phyloP scores from a whole-genome alignment of 306 rosid species.

The Vigna angularis region DNA sequence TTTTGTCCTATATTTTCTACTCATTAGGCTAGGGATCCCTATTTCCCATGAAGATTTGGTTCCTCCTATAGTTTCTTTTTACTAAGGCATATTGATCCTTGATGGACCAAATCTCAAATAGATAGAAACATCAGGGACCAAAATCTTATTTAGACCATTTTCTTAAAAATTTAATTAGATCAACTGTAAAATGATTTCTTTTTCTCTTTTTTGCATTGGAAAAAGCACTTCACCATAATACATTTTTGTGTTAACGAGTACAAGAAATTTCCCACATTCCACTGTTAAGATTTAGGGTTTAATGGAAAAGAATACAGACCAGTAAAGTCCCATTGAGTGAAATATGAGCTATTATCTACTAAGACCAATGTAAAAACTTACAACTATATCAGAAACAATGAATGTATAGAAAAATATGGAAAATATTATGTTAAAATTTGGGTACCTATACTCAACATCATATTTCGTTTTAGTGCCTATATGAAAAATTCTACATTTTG shows the following conservation, averaged over 20 bases:
- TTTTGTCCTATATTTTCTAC: not conserved
- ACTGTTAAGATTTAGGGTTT: not conserved
- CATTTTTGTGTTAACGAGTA: slow-evolving; percentile 1
- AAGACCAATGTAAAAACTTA: not conserved
- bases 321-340: not conserved
- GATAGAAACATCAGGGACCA: not conserved
- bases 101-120: not conserved
- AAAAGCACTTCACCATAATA: slow-evolving; percentile 1
- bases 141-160: not conserved
- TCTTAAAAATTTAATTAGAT: not conserved
- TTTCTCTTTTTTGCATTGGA: not conserved
- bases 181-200: not conserved
- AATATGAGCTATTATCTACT: not conserved
- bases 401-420: not conserved
- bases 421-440: no score
- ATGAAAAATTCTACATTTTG: no score
- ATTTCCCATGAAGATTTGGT: not conserved
- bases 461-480: no score
- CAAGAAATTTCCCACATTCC: slow-evolving; percentile 16
- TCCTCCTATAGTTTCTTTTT: not conserved
- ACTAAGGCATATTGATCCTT: not conserved
- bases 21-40: not conserved
- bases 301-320: not conserved
- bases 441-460: no score
- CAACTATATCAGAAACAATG: not conserved